These are phyloP conservation scores for Aspergillus arachidicola DNA, from an alignment of 2,329 filamentous ascomycete species.

Conservation along the genomic window DNA sequence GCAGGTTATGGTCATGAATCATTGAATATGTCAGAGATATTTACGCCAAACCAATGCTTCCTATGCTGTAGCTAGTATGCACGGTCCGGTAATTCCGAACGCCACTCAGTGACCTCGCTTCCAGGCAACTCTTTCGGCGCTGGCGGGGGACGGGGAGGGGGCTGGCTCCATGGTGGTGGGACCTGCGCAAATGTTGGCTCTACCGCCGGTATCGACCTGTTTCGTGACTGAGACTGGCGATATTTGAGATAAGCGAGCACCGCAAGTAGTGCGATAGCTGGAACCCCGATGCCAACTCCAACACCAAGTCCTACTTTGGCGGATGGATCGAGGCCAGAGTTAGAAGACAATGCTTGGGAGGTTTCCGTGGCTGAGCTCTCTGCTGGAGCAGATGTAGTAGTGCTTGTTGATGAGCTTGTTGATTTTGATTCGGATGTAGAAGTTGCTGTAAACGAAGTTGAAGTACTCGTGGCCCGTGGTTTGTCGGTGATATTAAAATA, in stretches of 20 bases:
- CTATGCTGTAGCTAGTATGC: neutral
- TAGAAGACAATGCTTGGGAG: neutral
- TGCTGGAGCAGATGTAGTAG: neutral
- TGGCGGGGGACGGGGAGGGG: neutral
- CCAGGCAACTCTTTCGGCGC: neutral
- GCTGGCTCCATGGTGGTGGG: neutral
- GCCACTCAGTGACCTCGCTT: neutral
- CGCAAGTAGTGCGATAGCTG: slow-evolving; percentile 8
- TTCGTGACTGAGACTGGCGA: neutral
- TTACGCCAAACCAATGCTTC: neutral
- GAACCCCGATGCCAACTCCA: slow-evolving; percentile 14
- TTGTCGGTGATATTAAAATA: slow-evolving; percentile 22
- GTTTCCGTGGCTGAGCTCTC: neutral
- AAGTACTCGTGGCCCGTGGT: slow-evolving; percentile 1
- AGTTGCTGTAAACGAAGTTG: neutral
- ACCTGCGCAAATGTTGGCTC: neutral
- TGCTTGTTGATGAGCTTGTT: neutral
- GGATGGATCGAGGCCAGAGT: neutral
- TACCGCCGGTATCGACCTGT: neutral
- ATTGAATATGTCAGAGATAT: neutral
- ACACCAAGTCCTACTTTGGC: slow-evolving; percentile 17
- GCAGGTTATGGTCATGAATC: neutral
- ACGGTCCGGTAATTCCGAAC: neutral
- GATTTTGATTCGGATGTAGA: neutral
- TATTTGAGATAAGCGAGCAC: slow-evolving; percentile 12